phyloP scores from a whole-genome alignment of 1,284 basidiomycete genomes.

The Moesziomyces sp. region DNA sequence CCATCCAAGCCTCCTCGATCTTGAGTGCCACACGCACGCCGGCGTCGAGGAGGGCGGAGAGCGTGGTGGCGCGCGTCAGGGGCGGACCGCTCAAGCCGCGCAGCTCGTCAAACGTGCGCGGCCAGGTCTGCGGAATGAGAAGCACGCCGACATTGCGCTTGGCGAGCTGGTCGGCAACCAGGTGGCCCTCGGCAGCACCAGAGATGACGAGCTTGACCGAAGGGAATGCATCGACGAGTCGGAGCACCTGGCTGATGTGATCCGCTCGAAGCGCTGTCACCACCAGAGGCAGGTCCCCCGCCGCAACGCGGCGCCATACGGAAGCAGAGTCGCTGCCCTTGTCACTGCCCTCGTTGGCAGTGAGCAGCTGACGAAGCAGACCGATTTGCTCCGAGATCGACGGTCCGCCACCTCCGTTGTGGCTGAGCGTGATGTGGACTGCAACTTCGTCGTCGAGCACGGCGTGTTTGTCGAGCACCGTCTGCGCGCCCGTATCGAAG shows the following conservation, averaged over 20 bases:
- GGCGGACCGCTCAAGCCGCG: conserved; percentile 81
- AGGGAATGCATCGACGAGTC: conserved; percentile 79
- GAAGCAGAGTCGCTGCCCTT: conserved; percentile 71
- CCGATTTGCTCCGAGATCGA: conserved; percentile 79
- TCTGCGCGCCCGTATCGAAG: conserved; percentile 43
- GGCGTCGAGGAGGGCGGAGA: conserved; percentile 75
- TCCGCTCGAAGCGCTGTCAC: conserved; percentile 79
- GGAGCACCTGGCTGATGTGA: conserved; percentile 78
- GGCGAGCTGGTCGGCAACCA: conserved; percentile 75
- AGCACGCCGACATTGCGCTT: conserved; percentile 78
- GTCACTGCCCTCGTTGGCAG: conserved; percentile 66
- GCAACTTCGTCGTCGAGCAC: conserved; percentile 77
- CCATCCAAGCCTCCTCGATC: conserved; percentile 73
- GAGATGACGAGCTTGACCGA: conserved; percentile 73
- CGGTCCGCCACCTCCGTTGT: conserved; percentile 67
- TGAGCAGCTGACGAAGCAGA: conserved; percentile 76
- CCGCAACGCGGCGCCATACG: conserved; percentile 35
- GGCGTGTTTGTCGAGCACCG: conserved; percentile 73
- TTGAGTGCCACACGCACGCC: conserved; percentile 82
- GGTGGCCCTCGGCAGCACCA: conserved; percentile 81
- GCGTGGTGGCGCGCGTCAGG: conserved; percentile 75
- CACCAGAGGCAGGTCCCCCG: conserved; percentile 76
- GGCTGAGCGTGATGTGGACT: conserved; percentile 76
- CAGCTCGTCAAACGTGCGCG: conserved; percentile 76
- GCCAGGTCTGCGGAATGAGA: conserved; percentile 75